Evolutionary conservation across 2,329 filamentous ascomycete species (phyloP).

Genomic region (Fusarium decemcellulare): DNA sequence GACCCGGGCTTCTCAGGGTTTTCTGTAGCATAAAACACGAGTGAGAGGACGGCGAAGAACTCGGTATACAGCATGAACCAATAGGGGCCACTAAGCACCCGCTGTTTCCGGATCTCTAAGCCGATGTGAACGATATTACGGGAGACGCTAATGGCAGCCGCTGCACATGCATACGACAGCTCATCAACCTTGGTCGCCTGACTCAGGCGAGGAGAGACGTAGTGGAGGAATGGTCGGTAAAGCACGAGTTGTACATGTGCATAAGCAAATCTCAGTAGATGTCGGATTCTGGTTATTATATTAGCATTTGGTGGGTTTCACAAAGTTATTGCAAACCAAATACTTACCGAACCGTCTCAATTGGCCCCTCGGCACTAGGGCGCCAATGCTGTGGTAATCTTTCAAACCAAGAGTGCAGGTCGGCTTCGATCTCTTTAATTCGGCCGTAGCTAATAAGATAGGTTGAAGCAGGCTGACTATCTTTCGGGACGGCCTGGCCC

Average conservation of each 20-base stretch:
- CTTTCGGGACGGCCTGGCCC: conserved; percentile 61
- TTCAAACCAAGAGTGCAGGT: conserved; percentile 75
- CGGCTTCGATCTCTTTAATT: conserved; percentile 75
- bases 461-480: conserved; percentile 60
- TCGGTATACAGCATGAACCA: conserved; percentile 91
- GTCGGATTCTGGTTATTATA: conserved; percentile 68
- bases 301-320: conserved; percentile 16
- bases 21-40: conserved; percentile 85
- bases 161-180: conserved; percentile 81
- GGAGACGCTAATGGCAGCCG: conserved; percentile 73
- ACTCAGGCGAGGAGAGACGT: conserved; percentile 76
- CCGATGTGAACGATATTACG: conserved; percentile 86
- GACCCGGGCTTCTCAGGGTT: conserved; percentile 83
- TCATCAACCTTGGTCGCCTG: conserved; percentile 76
- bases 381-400: conserved; percentile 81
- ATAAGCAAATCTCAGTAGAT: conserved; percentile 83
- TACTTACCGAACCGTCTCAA: conserved; percentile 81
- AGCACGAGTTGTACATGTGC: conserved; percentile 87
- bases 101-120: conserved; percentile 81
- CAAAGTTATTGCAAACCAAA: neutral
- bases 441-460: conserved; percentile 75
- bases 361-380: conserved; percentile 82
- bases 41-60: conserved; percentile 84
- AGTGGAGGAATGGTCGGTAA: conserved; percentile 87
- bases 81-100: conserved; percentile 83